Percentiles rank a stretch among this genome's conserved stretches.
phyloP scores from a whole-genome alignment of 208 protist genomes.

The Novymonas esmeraldas region DNA sequence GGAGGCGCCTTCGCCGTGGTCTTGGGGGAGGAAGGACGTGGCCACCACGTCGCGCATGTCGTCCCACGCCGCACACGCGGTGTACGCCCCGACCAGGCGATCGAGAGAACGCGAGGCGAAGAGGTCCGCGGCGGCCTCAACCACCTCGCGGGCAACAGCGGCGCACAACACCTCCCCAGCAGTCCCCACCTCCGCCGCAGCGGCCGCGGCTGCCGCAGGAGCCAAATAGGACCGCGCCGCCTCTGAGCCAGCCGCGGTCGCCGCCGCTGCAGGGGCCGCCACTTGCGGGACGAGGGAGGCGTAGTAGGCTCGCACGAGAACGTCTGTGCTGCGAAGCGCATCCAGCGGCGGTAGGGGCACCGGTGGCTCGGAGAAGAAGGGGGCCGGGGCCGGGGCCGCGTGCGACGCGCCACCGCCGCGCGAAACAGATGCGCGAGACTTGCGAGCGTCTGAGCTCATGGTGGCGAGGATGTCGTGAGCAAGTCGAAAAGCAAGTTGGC shows the following conservation, averaged over 20 bases:
- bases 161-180: constrained; percentile 61
- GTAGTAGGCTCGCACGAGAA: constrained; percentile 28
- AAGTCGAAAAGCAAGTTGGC: no score
- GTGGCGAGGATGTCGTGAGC: no score
- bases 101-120: constrained; percentile 69
- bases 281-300: constrained; percentile 2
- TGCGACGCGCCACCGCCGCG: constrained; percentile 7
- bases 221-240: neutral
- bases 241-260: neutral
- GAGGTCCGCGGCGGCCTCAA: constrained; percentile 43
- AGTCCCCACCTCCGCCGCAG: constrained; percentile 5
- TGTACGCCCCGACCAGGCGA: constrained; percentile 61
- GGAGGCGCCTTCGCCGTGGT: constrained; percentile 17
- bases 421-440: constrained; percentile 17
- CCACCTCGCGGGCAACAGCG: constrained; percentile 69
- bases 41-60: constrained; percentile 65
- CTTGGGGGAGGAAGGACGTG: constrained; percentile 57
- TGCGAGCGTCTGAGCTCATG: constrained; percentile 23
- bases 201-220: neutral
- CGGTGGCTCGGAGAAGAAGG: constrained; percentile 25
- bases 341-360: constrained; percentile 26
- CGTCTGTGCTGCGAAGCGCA: constrained; percentile 21
- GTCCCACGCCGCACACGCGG: constrained; percentile 75
- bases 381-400: neutral
- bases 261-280: neutral